phyloP scores from a whole-genome alignment of 1,139 yeast genomes.

The Yamadazyma dushanensis region DNA sequence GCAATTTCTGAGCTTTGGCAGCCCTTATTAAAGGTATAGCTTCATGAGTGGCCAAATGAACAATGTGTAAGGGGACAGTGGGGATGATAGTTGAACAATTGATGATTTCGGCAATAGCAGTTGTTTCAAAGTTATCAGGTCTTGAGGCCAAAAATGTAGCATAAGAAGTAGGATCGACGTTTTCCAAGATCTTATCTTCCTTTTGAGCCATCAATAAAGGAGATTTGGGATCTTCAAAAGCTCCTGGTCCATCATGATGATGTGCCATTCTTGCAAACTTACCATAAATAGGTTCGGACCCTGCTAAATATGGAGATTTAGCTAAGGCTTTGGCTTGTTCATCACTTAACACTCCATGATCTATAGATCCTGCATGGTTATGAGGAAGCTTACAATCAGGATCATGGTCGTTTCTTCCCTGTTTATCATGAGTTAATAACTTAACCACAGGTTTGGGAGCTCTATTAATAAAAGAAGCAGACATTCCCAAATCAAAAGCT shows the following conservation, averaged over 20 bases:
- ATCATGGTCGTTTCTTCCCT: constrained; percentile 25
- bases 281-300: constrained; percentile 60
- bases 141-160: constrained; percentile 77
- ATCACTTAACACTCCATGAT: constrained; percentile 41
- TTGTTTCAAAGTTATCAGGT: constrained; percentile 84
- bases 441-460: constrained; percentile 42
- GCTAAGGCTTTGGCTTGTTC: constrained; percentile 55
- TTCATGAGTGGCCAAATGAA: constrained; percentile 82
- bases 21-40: constrained; percentile 70
- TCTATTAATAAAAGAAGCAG: constrained; percentile 43
- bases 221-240: constrained; percentile 13
- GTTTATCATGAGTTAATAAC: constrained; percentile 22
- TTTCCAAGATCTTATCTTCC: constrained; percentile 40
- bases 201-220: constrained; percentile 51
- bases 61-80: constrained; percentile 77
- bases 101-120: constrained; percentile 74
- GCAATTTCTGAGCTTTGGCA: constrained; percentile 61
- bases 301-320: constrained; percentile 51
- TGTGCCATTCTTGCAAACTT: constrained; percentile 48
- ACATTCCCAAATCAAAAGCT: constrained; percentile 44
- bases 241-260: constrained; percentile 18
- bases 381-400: constrained; percentile 35
- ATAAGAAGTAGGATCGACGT: constrained; percentile 67
- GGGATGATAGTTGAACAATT: constrained; percentile 60
- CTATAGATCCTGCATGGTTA: constrained; percentile 40